A percentile compares a stretch with the other conserved stretches of the same genome.
Evolutionary conservation across 768 basidiomycete genomes (phyloP).

Genomic region (Chalciporus pseudorubinellus): DNA sequence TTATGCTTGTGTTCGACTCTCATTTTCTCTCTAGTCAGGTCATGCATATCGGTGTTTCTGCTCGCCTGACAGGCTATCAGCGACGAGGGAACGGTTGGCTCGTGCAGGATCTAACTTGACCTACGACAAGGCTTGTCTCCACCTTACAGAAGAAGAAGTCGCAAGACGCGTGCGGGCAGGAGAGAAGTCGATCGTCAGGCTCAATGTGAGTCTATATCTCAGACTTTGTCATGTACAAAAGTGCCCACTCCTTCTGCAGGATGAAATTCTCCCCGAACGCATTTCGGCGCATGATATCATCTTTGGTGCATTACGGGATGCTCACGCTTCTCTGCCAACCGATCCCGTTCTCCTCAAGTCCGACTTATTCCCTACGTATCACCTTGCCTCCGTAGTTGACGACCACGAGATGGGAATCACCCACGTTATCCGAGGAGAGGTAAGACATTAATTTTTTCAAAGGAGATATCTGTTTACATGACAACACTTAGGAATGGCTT

Average conservation of each 20-base stretch:
- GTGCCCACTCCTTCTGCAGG: conserved; percentile 38
- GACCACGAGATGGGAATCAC: conserved; percentile 96
- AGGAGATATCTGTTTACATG: not conserved
- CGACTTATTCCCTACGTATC: conserved; percentile 93
- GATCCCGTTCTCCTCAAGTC: conserved; percentile 93
- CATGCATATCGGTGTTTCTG: conserved; percentile 97
- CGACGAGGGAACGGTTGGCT: conserved; percentile 67
- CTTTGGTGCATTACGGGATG: conserved; percentile 72
- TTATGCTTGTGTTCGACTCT: not conserved
- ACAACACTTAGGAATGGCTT: conserved; percentile 79
- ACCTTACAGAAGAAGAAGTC: conserved; percentile 84
- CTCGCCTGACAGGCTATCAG: conserved; percentile 63
- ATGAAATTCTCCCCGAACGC: conserved; percentile 52
- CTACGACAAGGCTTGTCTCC: conserved; percentile 88
- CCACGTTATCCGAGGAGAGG: conserved; percentile 94
- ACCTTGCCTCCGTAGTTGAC: conserved; percentile 93
- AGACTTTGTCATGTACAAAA: not conserved
- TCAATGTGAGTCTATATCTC: conserved; percentile 62
- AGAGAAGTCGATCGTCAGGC: conserved; percentile 77
- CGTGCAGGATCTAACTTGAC: conserved; percentile 71
- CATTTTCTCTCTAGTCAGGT: conserved; percentile 52
- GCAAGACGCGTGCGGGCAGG: conserved; percentile 69
- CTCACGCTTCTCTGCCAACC: conserved; percentile 74
- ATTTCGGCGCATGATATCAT: conserved; percentile 62
- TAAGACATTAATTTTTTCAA: conserved; percentile 26